Percentiles rank a stretch among this genome's conserved stretches.
These are phyloP conservation scores for Macrotyloma uniflorum DNA, from an alignment of 306 rosid genomes.

Conservation along the genomic window DNA sequence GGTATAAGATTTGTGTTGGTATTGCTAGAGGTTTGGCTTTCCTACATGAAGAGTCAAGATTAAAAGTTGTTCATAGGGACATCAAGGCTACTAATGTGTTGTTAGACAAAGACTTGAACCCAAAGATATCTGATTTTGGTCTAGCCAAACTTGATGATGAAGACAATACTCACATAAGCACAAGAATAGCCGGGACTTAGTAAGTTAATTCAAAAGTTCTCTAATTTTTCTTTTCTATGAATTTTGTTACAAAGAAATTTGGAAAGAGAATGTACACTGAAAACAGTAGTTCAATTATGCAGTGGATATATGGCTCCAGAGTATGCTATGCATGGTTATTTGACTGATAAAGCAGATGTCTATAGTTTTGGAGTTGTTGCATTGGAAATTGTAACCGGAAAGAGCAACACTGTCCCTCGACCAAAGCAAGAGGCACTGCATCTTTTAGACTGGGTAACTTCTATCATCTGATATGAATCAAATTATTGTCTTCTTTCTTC, in stretches of 20 bases:
- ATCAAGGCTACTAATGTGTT: slow-evolving; percentile 61
- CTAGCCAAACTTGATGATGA: slow-evolving; percentile 66
- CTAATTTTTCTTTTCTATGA: too few species aligned
- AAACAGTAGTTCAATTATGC: slow-evolving; percentile 34
- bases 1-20: slow-evolving; percentile 59
- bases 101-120: slow-evolving; percentile 38
- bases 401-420: slow-evolving; percentile 43
- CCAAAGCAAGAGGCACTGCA: slow-evolving; percentile 40
- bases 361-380: slow-evolving; percentile 16
- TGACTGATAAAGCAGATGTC: slow-evolving; percentile 8
- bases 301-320: slow-evolving; percentile 34
- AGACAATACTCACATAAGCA: slow-evolving; percentile 51
- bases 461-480: not conserved
- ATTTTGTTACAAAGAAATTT: not conserved
- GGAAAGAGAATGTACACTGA: not conserved
- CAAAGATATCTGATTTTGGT: slow-evolving; percentile 66
- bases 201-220: slow-evolving; percentile 9
- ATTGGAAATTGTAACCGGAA: slow-evolving; percentile 26
- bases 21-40: slow-evolving; percentile 61
- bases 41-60: slow-evolving; percentile 72
- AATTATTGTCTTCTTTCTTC: too few species aligned
- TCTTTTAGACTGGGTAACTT: slow-evolving; percentile 53
- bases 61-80: slow-evolving; percentile 71
- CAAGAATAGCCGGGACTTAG: slow-evolving; percentile 55
- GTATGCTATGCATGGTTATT: slow-evolving; percentile 5